A percentile compares a stretch with the other conserved stretches of the same genome.
Conservation (phyloP, 768 basidiomycete genomes). For the Rossbeevera mucosa region DNA sequence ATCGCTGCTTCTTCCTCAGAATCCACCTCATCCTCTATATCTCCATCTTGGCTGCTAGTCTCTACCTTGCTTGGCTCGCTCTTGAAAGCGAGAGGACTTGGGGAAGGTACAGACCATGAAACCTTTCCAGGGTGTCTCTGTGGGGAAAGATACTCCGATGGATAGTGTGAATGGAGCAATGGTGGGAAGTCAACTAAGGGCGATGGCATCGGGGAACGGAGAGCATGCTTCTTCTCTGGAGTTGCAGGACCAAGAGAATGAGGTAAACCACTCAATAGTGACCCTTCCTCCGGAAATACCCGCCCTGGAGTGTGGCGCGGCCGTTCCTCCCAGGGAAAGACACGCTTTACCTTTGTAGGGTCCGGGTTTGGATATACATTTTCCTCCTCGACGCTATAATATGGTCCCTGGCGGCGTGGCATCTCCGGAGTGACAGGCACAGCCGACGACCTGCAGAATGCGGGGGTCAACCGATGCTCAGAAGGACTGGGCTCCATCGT, state of each 20-base stretch:
- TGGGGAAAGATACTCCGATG: slow-evolving; percentile 82
- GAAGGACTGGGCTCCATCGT: slow-evolving; percentile 16
- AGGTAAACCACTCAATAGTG: slow-evolving; percentile 36
- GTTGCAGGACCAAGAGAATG: slow-evolving; percentile 34
- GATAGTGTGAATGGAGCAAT: slow-evolving; percentile 66
- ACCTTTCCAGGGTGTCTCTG: slow-evolving; percentile 66
- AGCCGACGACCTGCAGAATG: slow-evolving; percentile 60
- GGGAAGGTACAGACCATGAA: slow-evolving; percentile 45
- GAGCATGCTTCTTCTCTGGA: slow-evolving; percentile 17
- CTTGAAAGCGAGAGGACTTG: slow-evolving; percentile 30
- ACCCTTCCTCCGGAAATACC: slow-evolving; percentile 65
- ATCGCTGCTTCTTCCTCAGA: slow-evolving; percentile 39
- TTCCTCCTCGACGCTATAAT: slow-evolving; percentile 55
- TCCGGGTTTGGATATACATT: slow-evolving; percentile 58
- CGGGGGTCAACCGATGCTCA: slow-evolving; percentile 14
- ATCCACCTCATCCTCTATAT: slow-evolving; percentile 73
- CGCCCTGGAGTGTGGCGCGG: slow-evolving; percentile 63
- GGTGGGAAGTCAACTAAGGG: slow-evolving; percentile 46
- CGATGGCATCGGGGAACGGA: slow-evolving; percentile 31
- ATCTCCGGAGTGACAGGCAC: slow-evolving; percentile 60
- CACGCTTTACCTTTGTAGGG: slow-evolving; percentile 59
- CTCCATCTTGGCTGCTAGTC: slow-evolving; percentile 74
- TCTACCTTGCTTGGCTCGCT: slow-evolving; percentile 43
- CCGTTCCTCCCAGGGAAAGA: slow-evolving; percentile 96
- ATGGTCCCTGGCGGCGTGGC: slow-evolving; percentile 68